Conservation (phyloP, 2,329 filamentous ascomycete species). For the Aspergillus cejpii region DNA sequence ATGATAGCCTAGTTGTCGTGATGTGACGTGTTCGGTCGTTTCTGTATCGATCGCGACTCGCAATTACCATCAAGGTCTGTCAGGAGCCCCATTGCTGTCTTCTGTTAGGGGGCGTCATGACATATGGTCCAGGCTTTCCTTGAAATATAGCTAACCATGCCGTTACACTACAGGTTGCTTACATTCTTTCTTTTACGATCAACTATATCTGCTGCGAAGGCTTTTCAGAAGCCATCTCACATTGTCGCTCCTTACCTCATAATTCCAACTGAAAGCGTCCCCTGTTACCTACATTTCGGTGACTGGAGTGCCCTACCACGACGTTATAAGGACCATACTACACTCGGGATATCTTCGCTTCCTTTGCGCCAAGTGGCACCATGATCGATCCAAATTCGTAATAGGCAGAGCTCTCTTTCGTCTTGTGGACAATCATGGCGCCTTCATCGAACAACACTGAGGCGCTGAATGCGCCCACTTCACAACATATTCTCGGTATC, state of each 20-base stretch:
- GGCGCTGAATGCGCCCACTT: slow-evolving; percentile 25
- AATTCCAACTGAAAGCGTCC: neutral
- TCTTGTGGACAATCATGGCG: slow-evolving; percentile 17
- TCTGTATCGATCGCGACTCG: neutral
- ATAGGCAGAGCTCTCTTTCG: slow-evolving; percentile 7
- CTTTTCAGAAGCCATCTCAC: slow-evolving; percentile 4
- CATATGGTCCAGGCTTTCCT: slow-evolving; percentile 1
- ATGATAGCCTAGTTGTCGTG: neutral
- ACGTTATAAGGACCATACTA: neutral
- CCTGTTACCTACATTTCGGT: neutral
- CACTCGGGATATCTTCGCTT: slow-evolving; percentile 6
- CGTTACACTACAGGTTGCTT: slow-evolving; percentile 10
- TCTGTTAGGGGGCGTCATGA: neutral
- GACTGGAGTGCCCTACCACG: neutral
- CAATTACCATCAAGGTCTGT: neutral
- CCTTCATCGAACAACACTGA: slow-evolving; percentile 39
- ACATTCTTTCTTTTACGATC: slow-evolving; percentile 14
- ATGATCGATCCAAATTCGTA: slow-evolving; percentile 19
- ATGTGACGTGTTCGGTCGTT: neutral
- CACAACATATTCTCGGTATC: slow-evolving; percentile 50
- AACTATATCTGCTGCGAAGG: neutral
- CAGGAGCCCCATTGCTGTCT: neutral
- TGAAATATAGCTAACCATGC: slow-evolving; percentile 7
- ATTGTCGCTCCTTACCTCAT: slow-evolving; percentile 13
- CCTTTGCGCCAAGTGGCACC: slow-evolving; percentile 5